Evolutionary conservation across 2,329 filamentous ascomycete species (phyloP).

Genomic region (Colletotrichum destructivum): DNA sequence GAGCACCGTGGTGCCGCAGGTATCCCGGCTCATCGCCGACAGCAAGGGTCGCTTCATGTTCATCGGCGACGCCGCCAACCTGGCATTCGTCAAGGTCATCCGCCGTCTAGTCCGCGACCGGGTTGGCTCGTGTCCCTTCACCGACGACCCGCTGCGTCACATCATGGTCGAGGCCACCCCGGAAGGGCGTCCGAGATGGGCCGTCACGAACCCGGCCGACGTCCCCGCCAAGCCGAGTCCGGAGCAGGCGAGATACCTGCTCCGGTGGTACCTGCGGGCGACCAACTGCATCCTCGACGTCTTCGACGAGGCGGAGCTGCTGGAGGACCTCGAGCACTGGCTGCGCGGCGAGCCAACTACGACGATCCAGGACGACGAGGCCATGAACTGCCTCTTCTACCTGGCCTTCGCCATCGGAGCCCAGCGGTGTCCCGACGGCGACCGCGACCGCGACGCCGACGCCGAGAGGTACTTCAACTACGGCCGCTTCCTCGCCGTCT

Average conservation of each 20-base stretch:
- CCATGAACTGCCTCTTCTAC: conserved; percentile 45
- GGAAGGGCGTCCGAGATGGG: conserved; percentile 48
- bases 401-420: conserved; percentile 52
- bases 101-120: conserved; percentile 50
- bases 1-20: conserved; percentile 42
- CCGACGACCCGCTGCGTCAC: conserved; percentile 53
- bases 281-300: conserved; percentile 50
- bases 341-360: conserved; percentile 37
- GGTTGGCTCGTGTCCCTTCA: conserved; percentile 51
- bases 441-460: conserved; percentile 49
- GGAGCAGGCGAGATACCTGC: conserved; percentile 47
- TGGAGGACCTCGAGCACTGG: conserved; percentile 48
- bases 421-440: conserved; percentile 50
- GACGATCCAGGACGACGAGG: conserved; percentile 32
- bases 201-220: conserved; percentile 42
- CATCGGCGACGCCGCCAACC: conserved; percentile 54
- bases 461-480: conserved; percentile 54
- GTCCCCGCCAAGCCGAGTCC: conserved; percentile 44
- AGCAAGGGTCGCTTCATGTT: conserved; percentile 54
- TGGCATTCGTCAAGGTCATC: conserved; percentile 54
- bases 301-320: conserved; percentile 51
- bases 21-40: conserved; percentile 52
- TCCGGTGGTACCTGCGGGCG: conserved; percentile 51
- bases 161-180: conserved; percentile 53
- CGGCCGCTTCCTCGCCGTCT: conserved; percentile 52